These are phyloP conservation scores for Cornus controversa DNA, from an alignment of 148 eudicot genomes.

Conservation along the genomic window DNA sequence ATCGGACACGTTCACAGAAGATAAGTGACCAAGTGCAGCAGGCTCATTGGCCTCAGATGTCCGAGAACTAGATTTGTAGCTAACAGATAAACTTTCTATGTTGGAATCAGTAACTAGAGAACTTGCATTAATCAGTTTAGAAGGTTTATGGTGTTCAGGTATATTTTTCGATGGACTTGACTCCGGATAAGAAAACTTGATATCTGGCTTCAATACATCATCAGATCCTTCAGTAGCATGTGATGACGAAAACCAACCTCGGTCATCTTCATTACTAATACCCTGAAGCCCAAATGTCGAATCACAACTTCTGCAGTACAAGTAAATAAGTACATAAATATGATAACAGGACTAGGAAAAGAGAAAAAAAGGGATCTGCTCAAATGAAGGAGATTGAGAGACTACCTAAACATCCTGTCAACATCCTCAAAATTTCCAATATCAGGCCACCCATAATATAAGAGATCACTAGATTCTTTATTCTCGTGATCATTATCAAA, in stretches of 20 bases:
- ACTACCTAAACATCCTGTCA: conserved; percentile 91
- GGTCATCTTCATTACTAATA: conserved; percentile 49
- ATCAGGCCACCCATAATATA: conserved; percentile 72
- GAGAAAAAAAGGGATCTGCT: neutral
- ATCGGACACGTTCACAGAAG: conserved; percentile 31
- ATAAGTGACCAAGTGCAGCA: conserved; percentile 19
- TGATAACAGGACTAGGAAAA: neutral
- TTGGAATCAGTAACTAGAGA: conserved; percentile 29
- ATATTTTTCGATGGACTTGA: conserved; percentile 31
- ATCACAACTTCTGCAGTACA: conserved; percentile 67
- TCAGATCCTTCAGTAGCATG: conserved; percentile 56
- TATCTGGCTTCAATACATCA: conserved; percentile 44
- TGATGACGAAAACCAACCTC: conserved; percentile 68
- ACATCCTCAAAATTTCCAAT: conserved; percentile 89
- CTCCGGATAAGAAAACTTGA: conserved; percentile 43
- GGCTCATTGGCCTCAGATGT: conserved; percentile 28
- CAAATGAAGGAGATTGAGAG: conserved; percentile 1
- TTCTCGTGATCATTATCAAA: conserved; percentile 41
- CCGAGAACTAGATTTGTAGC: conserved; percentile 30
- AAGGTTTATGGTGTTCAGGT: conserved; percentile 32
- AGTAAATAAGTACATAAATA: neutral
- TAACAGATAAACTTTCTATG: conserved; percentile 26
- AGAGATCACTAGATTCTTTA: conserved; percentile 59
- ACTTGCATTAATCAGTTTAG: conserved; percentile 29
- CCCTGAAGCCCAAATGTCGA: conserved; percentile 74